phyloP scores from a whole-genome alignment of 768 basidiomycete genomes.

The Chalciporus sphaerocephalus region DNA sequence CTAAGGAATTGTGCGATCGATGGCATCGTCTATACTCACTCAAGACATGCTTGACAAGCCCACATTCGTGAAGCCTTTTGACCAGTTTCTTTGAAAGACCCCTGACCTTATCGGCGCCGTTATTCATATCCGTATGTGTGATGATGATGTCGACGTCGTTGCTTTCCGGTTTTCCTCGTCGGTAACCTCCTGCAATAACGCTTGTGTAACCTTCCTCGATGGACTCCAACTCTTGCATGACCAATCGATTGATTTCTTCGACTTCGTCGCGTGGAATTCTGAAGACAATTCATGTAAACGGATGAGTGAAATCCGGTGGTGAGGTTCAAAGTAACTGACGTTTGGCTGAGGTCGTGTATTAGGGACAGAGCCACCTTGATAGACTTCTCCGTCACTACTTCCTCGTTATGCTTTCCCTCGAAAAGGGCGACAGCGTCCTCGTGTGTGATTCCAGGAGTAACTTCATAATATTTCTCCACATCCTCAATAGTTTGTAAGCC shows the following conservation, averaged over 20 bases:
- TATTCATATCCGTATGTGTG: conserved; percentile 54
- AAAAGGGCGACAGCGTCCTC: conserved; percentile 22
- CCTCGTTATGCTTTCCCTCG: conserved; percentile 14
- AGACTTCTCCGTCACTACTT: conserved; percentile 34
- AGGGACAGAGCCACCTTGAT: conserved; percentile 59
- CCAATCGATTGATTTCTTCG: conserved; percentile 64
- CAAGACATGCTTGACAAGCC: conserved; percentile 78
- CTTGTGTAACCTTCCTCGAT: conserved; percentile 65
- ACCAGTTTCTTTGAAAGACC: conserved; percentile 62
- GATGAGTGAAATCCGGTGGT: neutral
- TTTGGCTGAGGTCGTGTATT: conserved; percentile 49
- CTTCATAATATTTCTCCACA: conserved; percentile 58
- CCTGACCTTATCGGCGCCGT: conserved; percentile 46
- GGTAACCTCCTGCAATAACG: conserved; percentile 85
- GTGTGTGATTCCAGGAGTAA: conserved; percentile 35
- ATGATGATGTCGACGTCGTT: conserved; percentile 91
- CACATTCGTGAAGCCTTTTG: conserved; percentile 49
- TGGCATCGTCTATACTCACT: conserved; percentile 43
- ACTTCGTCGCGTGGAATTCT: conserved; percentile 76
- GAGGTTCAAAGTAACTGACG: conserved; percentile 29
- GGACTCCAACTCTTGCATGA: conserved; percentile 61
- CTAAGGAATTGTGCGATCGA: neutral
- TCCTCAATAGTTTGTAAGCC: conserved; percentile 67
- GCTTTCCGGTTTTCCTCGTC: conserved; percentile 75
- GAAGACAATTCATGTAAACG: neutral